Evolutionary conservation across 2,329 filamentous ascomycete species (phyloP).

Genomic region (Alternaria sp.): DNA sequence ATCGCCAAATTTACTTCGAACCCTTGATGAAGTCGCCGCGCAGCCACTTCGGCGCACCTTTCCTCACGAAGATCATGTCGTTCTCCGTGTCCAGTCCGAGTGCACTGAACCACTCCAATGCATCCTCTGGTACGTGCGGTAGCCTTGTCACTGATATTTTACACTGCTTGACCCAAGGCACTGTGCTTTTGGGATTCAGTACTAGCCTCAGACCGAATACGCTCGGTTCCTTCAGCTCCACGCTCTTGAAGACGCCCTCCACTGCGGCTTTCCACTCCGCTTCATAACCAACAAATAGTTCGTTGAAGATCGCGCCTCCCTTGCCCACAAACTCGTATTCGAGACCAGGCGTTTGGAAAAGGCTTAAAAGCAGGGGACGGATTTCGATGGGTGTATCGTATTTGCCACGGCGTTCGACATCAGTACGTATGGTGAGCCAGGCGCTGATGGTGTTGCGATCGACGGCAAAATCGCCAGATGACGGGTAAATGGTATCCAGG

Average conservation of each 20-base stretch:
- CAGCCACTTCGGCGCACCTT: slow-evolving; percentile 13
- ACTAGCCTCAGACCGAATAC: slow-evolving; percentile 11
- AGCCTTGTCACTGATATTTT: slow-evolving; percentile 13
- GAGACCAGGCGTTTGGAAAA: slow-evolving; percentile 10
- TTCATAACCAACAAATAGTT: slow-evolving; percentile 13
- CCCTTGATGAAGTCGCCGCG: slow-evolving; percentile 11
- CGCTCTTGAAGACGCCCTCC: slow-evolving; percentile 11
- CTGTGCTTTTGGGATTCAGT: slow-evolving; percentile 4
- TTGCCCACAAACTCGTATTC: slow-evolving; percentile 12
- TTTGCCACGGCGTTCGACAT: slow-evolving; percentile 13
- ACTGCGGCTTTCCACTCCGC: slow-evolving; percentile 9
- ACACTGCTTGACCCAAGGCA: slow-evolving; percentile 14
- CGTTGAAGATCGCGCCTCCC: slow-evolving; percentile 14
- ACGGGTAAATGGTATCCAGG: slow-evolving; percentile 6
- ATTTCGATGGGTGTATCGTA: slow-evolving; percentile 17
- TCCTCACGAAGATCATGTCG: slow-evolving; percentile 18
- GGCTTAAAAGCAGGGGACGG: slow-evolving; percentile 5
- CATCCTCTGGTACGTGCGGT: slow-evolving; percentile 13
- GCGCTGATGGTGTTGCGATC: slow-evolving; percentile 4
- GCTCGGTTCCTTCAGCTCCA: slow-evolving; percentile 16
- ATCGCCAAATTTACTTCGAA: slow-evolving; percentile 2
- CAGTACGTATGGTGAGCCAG: slow-evolving; percentile 16
- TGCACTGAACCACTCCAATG: slow-evolving; percentile 9
- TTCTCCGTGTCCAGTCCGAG: slow-evolving; percentile 13
- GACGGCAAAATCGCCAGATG: not conserved